A percentile compares a stretch with the other conserved stretches of the same genome.
These are phyloP conservation scores for Nephelium lappaceum DNA, from an alignment of 345 rosid species.

Conservation along the genomic window DNA sequence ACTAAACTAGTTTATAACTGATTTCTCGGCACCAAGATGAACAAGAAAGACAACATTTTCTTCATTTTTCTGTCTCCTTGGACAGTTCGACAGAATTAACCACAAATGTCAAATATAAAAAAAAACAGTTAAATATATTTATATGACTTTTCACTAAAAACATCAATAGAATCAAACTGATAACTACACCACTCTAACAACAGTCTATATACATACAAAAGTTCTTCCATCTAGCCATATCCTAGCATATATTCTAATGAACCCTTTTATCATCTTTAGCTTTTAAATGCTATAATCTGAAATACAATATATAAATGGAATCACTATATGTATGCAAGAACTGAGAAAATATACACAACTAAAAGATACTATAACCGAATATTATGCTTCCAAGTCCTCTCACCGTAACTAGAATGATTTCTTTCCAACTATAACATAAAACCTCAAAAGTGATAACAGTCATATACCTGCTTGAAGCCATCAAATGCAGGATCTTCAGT, in stretches of 20 bases:
- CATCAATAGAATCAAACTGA: no score
- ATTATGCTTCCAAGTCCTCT: neutral
- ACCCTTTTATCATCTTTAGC: neutral
- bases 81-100: no score
- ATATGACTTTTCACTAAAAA: no score
- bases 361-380: neutral
- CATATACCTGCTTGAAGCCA: slow-evolving; percentile 73
- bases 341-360: neutral
- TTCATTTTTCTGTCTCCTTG: neutral
- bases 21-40: neutral
- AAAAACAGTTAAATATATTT: no score
- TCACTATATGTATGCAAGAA: neutral
- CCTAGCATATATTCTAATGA: no score
- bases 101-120: no score
- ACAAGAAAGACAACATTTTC: neutral
- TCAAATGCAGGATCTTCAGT: slow-evolving; percentile 65
- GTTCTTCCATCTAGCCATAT: no score
- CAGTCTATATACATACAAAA: no score
- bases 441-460: neutral
- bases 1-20: neutral
- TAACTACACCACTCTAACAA: no score
- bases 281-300: neutral
- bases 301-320: neutral
- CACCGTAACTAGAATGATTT: neutral
- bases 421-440: neutral